A percentile compares a stretch with the other conserved stretches of the same genome.
Evolutionary conservation across 306 rosid species (phyloP).

Genomic region (Myrica gale): DNA sequence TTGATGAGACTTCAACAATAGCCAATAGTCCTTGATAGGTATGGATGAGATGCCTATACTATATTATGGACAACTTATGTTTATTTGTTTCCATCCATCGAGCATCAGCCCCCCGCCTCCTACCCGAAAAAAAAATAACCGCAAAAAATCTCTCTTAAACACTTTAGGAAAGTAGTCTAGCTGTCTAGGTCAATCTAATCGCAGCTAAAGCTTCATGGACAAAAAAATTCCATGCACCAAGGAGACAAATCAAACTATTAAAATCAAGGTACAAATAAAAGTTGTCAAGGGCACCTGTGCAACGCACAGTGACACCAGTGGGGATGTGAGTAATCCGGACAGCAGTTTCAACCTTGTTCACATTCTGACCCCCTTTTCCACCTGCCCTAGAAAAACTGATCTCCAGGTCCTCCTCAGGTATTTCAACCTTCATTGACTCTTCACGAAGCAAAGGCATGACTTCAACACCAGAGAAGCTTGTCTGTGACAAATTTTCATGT

Average conservation of each 20-base stretch:
- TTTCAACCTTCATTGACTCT: conserved; percentile 74
- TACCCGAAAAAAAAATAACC: too few relatives aligned
- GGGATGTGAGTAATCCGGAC: conserved; percentile 97
- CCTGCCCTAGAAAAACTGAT: conserved; percentile 91
- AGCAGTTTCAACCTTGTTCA: conserved; percentile 95
- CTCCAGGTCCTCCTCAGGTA: conserved; percentile 94
- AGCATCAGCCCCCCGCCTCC: too few relatives aligned
- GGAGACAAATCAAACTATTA: background rate
- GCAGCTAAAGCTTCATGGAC: background rate
- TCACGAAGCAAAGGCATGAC: conserved; percentile 97
- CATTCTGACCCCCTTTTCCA: conserved; percentile 98
- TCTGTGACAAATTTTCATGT: conserved; percentile 42
- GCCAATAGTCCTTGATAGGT: too few relatives aligned
- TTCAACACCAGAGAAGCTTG: conserved; percentile 96
- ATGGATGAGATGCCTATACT: too few relatives aligned
- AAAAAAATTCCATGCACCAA: conserved; percentile 6
- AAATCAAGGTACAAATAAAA: conserved; percentile 2
- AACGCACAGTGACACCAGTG: conserved; percentile 90
- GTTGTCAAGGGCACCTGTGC: conserved; percentile 64
- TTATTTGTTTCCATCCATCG: too few relatives aligned
- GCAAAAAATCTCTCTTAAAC: too few relatives aligned
- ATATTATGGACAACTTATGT: too few relatives aligned
- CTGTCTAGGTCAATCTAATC: background rate
- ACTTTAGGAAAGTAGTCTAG: too few relatives aligned
- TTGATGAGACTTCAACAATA: too few relatives aligned